Evolutionary conservation across 2,329 filamentous ascomycete species (phyloP), one percentile per base, ranked within the genome.

Genomic region (Penicillium freii): DNA sequence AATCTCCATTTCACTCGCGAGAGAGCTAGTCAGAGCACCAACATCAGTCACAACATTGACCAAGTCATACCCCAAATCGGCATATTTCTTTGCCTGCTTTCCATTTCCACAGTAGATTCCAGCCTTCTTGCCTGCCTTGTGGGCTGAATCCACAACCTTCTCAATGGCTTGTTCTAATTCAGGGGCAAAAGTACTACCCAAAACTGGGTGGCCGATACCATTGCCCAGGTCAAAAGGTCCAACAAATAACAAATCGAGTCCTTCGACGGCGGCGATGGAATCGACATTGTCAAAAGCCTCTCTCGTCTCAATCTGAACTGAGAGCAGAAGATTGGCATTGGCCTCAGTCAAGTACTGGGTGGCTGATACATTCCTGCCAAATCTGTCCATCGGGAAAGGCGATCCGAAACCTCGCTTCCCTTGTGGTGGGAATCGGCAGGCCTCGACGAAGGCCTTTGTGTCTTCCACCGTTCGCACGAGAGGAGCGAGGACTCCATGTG

Each of bases 1-100:
- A 36, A 48, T 43, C 6, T 47, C 36, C 51, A 49, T 54, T 29
- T 54, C 44, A 46, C 51, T 31, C 10, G 42, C 43, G 27, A 57
- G 36, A 4, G 51, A 48, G 25, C 29, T 54, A 34, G 51, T 48
- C 38, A 54, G 36, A 29, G 38, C 38, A 31, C 43, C 44, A 33
- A 43, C 38, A 21, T 57, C 44, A 29, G 43, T 31, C 10, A 31
- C 43, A 27, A 44, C 42, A n/a, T 44, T 44, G 42, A 44, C 42
- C 10, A 44, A 7, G 42, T 44, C 42, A 19, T 27, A 27, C 25
- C 42, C 42, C 25, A 44, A 27, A 25, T 44, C 42, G 25, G 25
- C 42, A 29, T 44, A 44, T 44, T 29, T 44, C 42, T 44, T 44
- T 29, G 25, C 42, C 25, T 29, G 42, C 42, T 29, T 44, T 44